Base-by-base conservation (phyloP, 352 stramenopile genomes). In the Phytophthora pistaciae region DNA sequence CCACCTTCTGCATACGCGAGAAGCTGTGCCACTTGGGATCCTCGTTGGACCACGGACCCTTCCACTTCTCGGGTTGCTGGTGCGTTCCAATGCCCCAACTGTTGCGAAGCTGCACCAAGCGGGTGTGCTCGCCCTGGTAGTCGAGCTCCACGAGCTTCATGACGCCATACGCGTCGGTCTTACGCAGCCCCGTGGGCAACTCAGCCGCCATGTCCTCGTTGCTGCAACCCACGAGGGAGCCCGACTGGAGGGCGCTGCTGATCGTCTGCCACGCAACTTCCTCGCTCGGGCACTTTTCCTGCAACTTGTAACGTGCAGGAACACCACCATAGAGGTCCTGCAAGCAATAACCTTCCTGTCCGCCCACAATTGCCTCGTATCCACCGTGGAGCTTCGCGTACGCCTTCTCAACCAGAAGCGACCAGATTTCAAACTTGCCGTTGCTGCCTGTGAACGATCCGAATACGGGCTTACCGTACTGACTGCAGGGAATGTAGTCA, bases 331-430 rank as follows among this genome's bases (percentile, higher is more conserved):
- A 95, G 1, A 96, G 62, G 59, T 96, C 89, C 56, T 96, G 87
- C 29, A 96, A 75, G 23, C 74, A 85, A 44, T 91, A 91, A 1
- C 82, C 68, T 42, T 96, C 89, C 63, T 96, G 91, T 13, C 94
- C 95, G 49, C 94, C 93, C 20, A 97, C 81, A 52, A 98, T 93
- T 5, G 80, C 75, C 44, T 94, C 89, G 74, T 98, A 99, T 29
- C 84, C 91, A 36, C 95, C 95, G 70, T 96, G 91, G 31, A 97
- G 86, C 66, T 98, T 98, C 1, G 96, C 94, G 73, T 98, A 98
- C n/a, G 95, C 95, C 69, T 99, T 99, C 73, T 99, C 96, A 18
- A 98, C 70, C 21, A 98, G 79, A 52, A 98, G 62, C 14, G 93
- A 94, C 96, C 95, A 99, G 53, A 98, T 90, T 75, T 98, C 94